phyloP scores from a whole-genome alignment of 805 yeast genomes.

The Candida ascalaphidarum region DNA sequence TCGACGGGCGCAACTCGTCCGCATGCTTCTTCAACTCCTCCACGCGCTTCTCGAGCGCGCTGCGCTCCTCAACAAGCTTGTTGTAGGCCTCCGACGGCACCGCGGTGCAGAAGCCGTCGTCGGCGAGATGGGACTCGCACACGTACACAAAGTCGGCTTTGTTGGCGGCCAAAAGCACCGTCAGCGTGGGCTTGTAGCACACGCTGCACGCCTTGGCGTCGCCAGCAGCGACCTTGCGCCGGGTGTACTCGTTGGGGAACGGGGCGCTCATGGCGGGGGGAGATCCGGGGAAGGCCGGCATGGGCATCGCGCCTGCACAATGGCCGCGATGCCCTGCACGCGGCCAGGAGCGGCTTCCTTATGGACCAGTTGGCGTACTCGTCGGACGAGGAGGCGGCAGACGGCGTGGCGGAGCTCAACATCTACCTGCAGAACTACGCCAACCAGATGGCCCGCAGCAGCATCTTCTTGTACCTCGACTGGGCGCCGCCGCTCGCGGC shows the following conservation, averaged over 20 bases:
- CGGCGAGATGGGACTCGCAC: conserved; percentile 40
- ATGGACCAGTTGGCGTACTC: too few species aligned
- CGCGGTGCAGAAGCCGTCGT: conserved; percentile 36
- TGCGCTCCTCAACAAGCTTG: conserved; percentile 13
- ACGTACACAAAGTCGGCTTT: conserved; percentile 46
- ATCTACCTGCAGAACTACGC: conserved; percentile 12
- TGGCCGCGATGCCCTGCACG: too few species aligned
- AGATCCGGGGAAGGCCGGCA: too few species aligned
- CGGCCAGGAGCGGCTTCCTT: too few species aligned
- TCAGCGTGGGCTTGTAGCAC: conserved; percentile 41
- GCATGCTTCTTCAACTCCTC: conserved; percentile 13
- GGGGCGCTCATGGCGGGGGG: too few species aligned
- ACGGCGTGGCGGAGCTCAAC: conserved; percentile 1
- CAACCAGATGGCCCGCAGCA: conserved; percentile 5
- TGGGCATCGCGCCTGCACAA: too few species aligned
- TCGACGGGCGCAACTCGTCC: conserved; percentile 21
- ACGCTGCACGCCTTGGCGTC: conserved; percentile 39
- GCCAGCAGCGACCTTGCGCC: conserved; percentile 32
- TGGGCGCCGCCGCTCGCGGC: conserved; percentile 8
- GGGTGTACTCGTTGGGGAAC: conserved; percentile 29
- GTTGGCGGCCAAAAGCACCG: conserved; percentile 38
- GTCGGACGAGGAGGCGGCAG: not conserved
- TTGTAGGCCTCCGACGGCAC: conserved; percentile 26
- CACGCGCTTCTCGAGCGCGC: conserved; percentile 10
- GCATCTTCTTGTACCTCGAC: conserved; percentile 10